Evolutionary conservation across 257 asterid species (phyloP).

Genomic region (Solanum pimpinellifolium): DNA sequence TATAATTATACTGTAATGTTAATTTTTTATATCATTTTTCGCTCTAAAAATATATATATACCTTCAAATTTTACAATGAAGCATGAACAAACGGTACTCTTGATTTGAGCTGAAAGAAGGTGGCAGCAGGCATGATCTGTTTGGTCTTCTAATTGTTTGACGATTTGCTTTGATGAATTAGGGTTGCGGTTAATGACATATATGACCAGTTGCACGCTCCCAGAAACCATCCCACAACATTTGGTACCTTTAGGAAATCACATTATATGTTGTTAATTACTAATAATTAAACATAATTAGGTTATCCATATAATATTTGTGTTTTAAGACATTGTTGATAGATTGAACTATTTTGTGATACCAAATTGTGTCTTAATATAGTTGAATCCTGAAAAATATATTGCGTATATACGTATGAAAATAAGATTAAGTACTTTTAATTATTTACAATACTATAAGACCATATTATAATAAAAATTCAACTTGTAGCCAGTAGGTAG

Average conservation of each 20-base stretch:
- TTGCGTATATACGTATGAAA: neutral
- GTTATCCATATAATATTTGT: too few species aligned
- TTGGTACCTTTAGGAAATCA: conserved; percentile 37
- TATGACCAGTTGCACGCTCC: conserved; percentile 41
- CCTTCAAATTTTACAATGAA: too few species aligned
- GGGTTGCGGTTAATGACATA: conserved; percentile 37
- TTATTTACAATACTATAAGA: neutral
- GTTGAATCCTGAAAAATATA: neutral
- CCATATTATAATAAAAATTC: neutral
- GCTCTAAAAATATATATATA: too few species aligned
- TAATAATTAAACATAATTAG: neutral
- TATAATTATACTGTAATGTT: too few species aligned
- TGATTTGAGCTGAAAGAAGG: neutral
- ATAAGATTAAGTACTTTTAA: neutral
- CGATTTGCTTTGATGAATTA: neutral
- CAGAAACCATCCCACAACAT: conserved; percentile 37
- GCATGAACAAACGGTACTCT: neutral
- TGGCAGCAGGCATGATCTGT: conserved; percentile 21
- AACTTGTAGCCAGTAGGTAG: neutral
- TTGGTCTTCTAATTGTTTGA: conserved; percentile 11
- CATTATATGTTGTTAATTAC: neutral
- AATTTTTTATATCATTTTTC: neutral
- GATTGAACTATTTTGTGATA: neutral
- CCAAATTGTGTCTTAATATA: neutral
- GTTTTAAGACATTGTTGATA: neutral